Evolutionary conservation across 2,329 filamentous ascomycete genomes (phyloP).

Genomic region (Botryotinia narcissicola): DNA sequence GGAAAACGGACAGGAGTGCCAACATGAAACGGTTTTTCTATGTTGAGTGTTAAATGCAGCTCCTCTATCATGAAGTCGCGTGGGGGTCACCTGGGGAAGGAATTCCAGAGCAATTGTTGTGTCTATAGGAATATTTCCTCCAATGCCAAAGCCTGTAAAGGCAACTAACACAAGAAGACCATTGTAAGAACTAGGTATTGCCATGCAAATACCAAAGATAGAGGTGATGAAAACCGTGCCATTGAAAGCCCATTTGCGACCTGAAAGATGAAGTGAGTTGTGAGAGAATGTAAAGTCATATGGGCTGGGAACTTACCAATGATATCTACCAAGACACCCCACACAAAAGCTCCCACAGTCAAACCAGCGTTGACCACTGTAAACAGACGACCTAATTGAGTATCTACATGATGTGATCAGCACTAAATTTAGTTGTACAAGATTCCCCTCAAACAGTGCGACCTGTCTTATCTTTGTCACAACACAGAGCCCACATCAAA

Average conservation of each 20-base stretch:
- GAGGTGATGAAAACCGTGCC: conserved; percentile 28
- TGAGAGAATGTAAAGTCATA: background rate
- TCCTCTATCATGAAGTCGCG: background rate
- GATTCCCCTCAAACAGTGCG: background rate
- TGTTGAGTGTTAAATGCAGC: background rate
- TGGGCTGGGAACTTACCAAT: conserved; percentile 24
- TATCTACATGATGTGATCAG: conserved; percentile 16
- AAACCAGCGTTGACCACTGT: conserved; percentile 29
- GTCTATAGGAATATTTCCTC: conserved; percentile 36
- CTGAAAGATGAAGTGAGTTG: conserved; percentile 16
- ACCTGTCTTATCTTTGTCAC: background rate
- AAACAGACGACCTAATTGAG: conserved; percentile 27
- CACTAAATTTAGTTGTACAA: conserved; percentile 2
- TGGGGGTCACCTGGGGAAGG: conserved; percentile 28
- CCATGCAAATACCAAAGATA: conserved; percentile 29
- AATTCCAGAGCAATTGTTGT: conserved; percentile 35
- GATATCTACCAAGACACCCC: conserved; percentile 31
- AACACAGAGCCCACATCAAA: background rate
- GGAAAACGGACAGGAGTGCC: conserved; percentile 32
- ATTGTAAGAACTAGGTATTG: conserved; percentile 25
- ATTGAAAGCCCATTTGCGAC: conserved; percentile 34
- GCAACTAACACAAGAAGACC: conserved; percentile 27
- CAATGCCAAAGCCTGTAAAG: conserved; percentile 32
- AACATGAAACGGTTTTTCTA: conserved; percentile 33
- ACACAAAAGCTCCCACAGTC: conserved; percentile 30